A percentile compares a stretch with the other conserved stretches of the same genome.
These are phyloP conservation scores for Physcomitrium patens DNA, from an alignment of 225 moss, liverwort and hornwort genomes.

Conservation along the genomic window DNA sequence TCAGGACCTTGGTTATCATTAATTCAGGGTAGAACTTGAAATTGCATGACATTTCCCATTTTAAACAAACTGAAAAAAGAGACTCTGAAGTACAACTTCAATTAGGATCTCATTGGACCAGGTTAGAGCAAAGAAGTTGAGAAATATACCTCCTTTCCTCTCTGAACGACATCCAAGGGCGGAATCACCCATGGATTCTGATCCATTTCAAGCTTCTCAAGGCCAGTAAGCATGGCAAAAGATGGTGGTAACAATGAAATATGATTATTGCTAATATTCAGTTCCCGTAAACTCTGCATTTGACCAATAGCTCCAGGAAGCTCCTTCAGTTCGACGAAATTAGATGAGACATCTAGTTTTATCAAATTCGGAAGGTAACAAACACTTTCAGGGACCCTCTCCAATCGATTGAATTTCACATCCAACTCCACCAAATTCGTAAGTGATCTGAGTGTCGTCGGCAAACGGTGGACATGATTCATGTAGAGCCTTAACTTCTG, in stretches of 20 bases:
- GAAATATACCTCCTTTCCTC: slow-evolving; percentile 58
- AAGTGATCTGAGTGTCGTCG: slow-evolving; percentile 77
- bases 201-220: slow-evolving; percentile 71
- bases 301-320: slow-evolving; percentile 78
- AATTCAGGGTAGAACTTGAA: neutral
- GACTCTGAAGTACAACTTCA: slow-evolving; percentile 7
- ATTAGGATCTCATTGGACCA: no score
- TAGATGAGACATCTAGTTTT: slow-evolving; percentile 80
- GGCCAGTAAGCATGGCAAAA: slow-evolving; percentile 75
- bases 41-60: neutral
- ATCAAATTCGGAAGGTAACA: slow-evolving; percentile 65
- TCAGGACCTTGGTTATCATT: slow-evolving; percentile 18
- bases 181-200: slow-evolving; percentile 68
- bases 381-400: slow-evolving; percentile 73
- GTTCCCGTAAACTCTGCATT: slow-evolving; percentile 75
- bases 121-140: neutral
- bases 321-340: slow-evolving; percentile 68
- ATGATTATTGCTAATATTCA: slow-evolving; percentile 71
- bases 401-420: slow-evolving; percentile 71
- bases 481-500: slow-evolving; percentile 64
- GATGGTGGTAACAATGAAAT: slow-evolving; percentile 70
- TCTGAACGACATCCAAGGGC: slow-evolving; percentile 52
- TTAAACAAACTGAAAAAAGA: neutral
- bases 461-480: slow-evolving; percentile 74
- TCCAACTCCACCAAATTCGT: slow-evolving; percentile 74